Percentiles rank a stretch among this genome's conserved stretches.
phyloP scores from a whole-genome alignment of 2,329 filamentous ascomycete species.

The Aspergillus sergii region DNA sequence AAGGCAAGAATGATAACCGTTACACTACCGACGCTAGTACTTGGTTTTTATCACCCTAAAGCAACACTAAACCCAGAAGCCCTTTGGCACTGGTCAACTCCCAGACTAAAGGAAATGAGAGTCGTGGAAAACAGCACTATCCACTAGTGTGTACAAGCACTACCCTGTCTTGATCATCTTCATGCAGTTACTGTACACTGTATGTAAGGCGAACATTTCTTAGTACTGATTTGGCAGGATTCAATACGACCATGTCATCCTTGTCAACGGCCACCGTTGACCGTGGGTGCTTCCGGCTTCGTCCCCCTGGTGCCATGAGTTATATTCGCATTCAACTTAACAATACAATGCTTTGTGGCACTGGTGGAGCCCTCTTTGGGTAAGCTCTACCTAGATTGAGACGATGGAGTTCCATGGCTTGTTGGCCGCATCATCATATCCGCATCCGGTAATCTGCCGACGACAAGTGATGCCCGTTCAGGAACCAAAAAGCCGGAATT shows the following conservation, averaged over 20 bases:
- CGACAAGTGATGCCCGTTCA: not conserved
- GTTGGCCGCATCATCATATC: not conserved
- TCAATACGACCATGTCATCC: not conserved
- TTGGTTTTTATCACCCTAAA: accelerated
- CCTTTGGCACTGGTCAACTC: too few relatives aligned
- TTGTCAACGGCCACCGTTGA: not conserved
- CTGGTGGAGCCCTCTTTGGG: not conserved
- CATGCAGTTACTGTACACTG: not conserved
- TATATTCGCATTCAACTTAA: not conserved
- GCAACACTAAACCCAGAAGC: too few relatives aligned
- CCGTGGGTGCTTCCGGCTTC: not conserved
- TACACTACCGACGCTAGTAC: not conserved
- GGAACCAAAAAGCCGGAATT: not conserved
- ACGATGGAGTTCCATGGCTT: not conserved
- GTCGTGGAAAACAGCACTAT: too few relatives aligned
- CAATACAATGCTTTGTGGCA: not conserved
- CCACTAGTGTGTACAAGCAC: not conserved
- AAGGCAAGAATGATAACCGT: not conserved
- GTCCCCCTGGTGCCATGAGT: not conserved
- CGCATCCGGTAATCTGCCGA: not conserved
- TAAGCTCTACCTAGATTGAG: not conserved
- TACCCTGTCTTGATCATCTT: not conserved
- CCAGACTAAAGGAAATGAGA: too few relatives aligned
- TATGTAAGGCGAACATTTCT: not conserved
- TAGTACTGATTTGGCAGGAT: not conserved